Conservation (phyloP, 805 yeast genomes). For the Candida odintsovae region DNA sequence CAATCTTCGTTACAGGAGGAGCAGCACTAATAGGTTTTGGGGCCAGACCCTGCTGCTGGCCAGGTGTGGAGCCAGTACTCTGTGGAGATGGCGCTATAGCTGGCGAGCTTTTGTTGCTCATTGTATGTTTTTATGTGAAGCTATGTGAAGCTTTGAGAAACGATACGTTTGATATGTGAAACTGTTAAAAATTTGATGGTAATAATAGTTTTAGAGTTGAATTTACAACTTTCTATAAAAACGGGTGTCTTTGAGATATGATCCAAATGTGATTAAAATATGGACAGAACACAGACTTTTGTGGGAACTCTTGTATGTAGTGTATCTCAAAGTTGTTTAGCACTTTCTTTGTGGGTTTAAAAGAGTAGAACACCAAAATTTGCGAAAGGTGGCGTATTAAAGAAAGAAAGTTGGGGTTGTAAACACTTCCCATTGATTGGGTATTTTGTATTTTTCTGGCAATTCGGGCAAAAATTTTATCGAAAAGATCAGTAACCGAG, state of each 20-base stretch:
- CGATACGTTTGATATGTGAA: not conserved
- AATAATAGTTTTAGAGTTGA: not conserved
- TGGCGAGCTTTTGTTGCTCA: slow-evolving; percentile 12
- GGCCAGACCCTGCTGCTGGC: slow-evolving; percentile 4
- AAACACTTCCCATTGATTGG: not conserved
- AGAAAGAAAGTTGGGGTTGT: not conserved
- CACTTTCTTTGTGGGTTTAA: not conserved
- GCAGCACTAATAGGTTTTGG: slow-evolving; percentile 14
- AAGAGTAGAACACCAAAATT: not conserved
- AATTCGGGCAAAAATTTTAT: not conserved
- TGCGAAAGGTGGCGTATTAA: not conserved
- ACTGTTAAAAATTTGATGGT: not conserved
- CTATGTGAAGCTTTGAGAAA: not conserved
- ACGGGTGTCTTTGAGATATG: not conserved
- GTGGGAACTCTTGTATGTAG: not conserved
- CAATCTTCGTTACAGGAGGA: slow-evolving; percentile 36
- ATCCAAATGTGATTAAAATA: not conserved
- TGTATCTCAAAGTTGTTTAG: too few species aligned
- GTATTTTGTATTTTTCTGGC: too few species aligned
- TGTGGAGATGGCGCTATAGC: slow-evolving; percentile 19
- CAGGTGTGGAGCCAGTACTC: not conserved
- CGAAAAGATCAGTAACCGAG: not conserved
- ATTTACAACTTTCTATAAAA: not conserved
- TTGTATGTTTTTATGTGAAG: slow-evolving; percentile 24
- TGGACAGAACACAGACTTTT: not conserved